Conservation (phyloP, 495 filamentous ascomycete genomes). For the Eremomyces bilateralis region DNA sequence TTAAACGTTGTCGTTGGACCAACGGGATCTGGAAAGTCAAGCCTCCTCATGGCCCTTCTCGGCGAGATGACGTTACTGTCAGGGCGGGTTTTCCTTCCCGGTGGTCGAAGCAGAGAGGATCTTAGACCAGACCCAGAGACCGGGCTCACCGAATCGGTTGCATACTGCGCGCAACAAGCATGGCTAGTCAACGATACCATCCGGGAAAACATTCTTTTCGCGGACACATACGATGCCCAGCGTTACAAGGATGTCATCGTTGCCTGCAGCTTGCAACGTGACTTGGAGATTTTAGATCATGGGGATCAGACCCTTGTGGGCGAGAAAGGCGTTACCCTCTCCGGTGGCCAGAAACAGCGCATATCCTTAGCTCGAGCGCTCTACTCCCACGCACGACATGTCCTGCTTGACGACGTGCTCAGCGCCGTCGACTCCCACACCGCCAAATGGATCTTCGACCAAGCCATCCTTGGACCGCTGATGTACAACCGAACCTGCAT, state of each 20-base stretch:
- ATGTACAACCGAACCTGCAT: slow-evolving; percentile 85
- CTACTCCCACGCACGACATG: slow-evolving; percentile 75
- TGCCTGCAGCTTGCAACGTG: slow-evolving; percentile 82
- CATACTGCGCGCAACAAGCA: slow-evolving; percentile 93
- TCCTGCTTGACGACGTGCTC: slow-evolving; percentile 87
- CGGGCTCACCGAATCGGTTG: slow-evolving; percentile 72
- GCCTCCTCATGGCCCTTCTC: slow-evolving; percentile 82
- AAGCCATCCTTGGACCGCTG: slow-evolving; percentile 73
- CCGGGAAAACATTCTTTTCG: slow-evolving; percentile 90
- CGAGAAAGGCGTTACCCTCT: slow-evolving; percentile 92
- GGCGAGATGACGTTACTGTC: slow-evolving; percentile 86
- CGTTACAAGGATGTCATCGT: slow-evolving; percentile 75
- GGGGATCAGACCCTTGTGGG: slow-evolving; percentile 90
- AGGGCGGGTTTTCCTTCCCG: slow-evolving; percentile 66
- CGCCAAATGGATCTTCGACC: slow-evolving; percentile 91
- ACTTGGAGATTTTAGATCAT: slow-evolving; percentile 75
- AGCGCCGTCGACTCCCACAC: slow-evolving; percentile 98
- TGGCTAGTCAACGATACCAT: slow-evolving; percentile 96
- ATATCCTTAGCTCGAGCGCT: slow-evolving; percentile 87
- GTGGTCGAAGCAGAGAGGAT: slow-evolving; percentile 54
- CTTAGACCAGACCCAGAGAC: slow-evolving; percentile 64
- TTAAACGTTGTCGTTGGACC: slow-evolving; percentile 84
- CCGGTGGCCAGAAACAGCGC: slow-evolving; percentile 93
- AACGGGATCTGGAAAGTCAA: slow-evolving; percentile 89
- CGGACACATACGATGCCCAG: slow-evolving; percentile 56